Evolutionary conservation across 495 filamentous ascomycete species (phyloP), one percentile per base, ranked within the genome.

Genomic region (Penicillium desertorum): DNA sequence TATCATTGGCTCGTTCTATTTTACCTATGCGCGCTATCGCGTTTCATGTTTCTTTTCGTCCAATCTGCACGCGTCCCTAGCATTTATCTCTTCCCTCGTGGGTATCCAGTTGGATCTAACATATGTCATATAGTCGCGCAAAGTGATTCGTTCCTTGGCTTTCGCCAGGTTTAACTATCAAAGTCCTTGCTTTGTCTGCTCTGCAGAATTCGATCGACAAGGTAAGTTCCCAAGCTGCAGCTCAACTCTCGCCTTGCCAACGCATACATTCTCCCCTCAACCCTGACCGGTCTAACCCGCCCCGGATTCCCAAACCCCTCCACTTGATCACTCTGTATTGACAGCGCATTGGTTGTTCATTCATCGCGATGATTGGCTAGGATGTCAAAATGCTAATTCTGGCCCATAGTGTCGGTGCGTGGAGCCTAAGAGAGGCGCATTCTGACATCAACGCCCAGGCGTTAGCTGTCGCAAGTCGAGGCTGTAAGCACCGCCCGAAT

Each of bases 211-310:
- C 57, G 60, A 68, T 75, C 68, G 66, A 72, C 71, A 66, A 75
- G 73, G 76, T 79, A 78, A 71, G 75, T 74, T 74, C 59, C 52
- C 61, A 62, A 60, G 61, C 70, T 75, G 69, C 73, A 75, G 63
- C 66, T 65, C 66, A 43, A 62, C 53, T 59, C 55, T 59, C 58
- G 58, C 44, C n/a, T 48, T 79, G 76, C 76, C 76, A 79, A 76
- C 76, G 75, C 76, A 79, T 78, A 74, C 76, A 70, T 76, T 66
- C 69, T 56, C 59, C 57, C 48, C 51, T 63, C 62, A 63, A 58
- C 59, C 68, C 57, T 66, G 64, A 55, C 65, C 54, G 63, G 58
- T 67, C 68, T 72, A 68, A 70, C 51, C 64, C 62, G 65, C 66
- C 64, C 64, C 60, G 52, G 53, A 56, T 53, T 48, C 59, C 55